Percentiles rank a stretch among this genome's conserved stretches.
phyloP scores from a whole-genome alignment of 495 filamentous ascomycete genomes.

The Letharia lupina region DNA sequence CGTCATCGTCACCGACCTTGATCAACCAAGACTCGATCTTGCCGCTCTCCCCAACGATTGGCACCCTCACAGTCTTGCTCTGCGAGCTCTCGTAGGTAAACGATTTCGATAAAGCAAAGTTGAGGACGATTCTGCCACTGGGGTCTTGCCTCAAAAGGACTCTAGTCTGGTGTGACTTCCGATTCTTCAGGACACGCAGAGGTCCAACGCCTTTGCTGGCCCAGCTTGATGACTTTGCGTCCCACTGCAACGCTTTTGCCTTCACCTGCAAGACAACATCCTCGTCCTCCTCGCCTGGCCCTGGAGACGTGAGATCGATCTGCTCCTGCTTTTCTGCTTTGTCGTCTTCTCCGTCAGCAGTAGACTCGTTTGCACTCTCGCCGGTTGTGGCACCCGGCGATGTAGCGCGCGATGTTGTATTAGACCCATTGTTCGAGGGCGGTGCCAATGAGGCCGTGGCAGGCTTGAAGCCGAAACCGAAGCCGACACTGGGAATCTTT shows the following conservation, averaged over 20 bases:
- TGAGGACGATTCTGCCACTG: conserved; percentile 59
- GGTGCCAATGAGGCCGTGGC: conserved; percentile 31
- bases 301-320: conserved; percentile 53
- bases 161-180: conserved; percentile 51
- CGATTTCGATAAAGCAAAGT: conserved; percentile 51
- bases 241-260: conserved; percentile 52
- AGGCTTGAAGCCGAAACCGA: conserved; percentile 34
- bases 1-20: conserved; percentile 20
- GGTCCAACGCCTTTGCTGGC: conserved; percentile 53
- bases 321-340: conserved; percentile 44
- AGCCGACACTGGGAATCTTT: conserved; percentile 19
- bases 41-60: conserved; percentile 14
- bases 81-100: conserved; percentile 40
- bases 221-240: conserved; percentile 44
- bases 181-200: conserved; percentile 59
- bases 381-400: conserved; percentile 52
- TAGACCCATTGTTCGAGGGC: conserved; percentile 31
- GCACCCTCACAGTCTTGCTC: conserved; percentile 15
- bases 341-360: conserved; percentile 39
- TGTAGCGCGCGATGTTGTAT: conserved; percentile 48
- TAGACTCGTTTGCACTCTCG: conserved; percentile 37
- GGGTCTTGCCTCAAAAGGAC: conserved; percentile 62
- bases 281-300: conserved; percentile 67
- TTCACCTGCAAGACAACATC: conserved; percentile 52
- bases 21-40: conserved; percentile 19